Evolutionary conservation across 805 yeast species (phyloP), one percentile per base, ranked within the genome.

Genomic region (Myxozyma vanderwaltii): DNA sequence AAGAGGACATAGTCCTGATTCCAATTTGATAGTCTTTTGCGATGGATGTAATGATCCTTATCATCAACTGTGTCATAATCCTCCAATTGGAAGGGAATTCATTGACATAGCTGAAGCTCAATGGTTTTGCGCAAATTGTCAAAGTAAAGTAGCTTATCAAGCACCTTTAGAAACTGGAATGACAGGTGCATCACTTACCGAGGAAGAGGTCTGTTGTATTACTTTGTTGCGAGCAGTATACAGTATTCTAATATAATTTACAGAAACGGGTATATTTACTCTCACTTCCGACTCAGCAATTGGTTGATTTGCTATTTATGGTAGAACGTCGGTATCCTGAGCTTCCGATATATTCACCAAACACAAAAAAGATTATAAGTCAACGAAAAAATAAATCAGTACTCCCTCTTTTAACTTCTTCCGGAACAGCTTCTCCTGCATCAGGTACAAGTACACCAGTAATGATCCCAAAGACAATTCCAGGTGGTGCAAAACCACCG

Each of bases 11-110:
- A 66, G 74, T 43, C 72, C 72, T 6, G 69, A 69, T 8, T 69
- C 69, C 45, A 75, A 69, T 64, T 73, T 70, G 48, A 70, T 74
- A 26, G 77, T 75, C 12, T 74, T 74, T 52, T 75, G 78, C 63
- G 74, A 72, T 59, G 75, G 74, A 52, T 79, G 80, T 69, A 66
- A 69, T 35, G 70, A 73, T 17, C 76, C 77, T 1, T 75, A 72
- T 59, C 78, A 75, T 45, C 76, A 75, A 55, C 67, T 74, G 27
- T 75, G 79, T 58, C 78, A 75, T 63, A 67, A 66, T 24, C 79
- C 79, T 13, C 72, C 70, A 10, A 73, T 76, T 19, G 79, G 75
- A 49, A 64, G 75, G 5, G 67, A 74, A 12, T 74, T 71, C 27
- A 74, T 75, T 15, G 76, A 75, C 26, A 74, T 75, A 15, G 74